Evolutionary conservation across 495 filamentous ascomycete genomes (phyloP).

Genomic region (Podospora tetraspora): DNA sequence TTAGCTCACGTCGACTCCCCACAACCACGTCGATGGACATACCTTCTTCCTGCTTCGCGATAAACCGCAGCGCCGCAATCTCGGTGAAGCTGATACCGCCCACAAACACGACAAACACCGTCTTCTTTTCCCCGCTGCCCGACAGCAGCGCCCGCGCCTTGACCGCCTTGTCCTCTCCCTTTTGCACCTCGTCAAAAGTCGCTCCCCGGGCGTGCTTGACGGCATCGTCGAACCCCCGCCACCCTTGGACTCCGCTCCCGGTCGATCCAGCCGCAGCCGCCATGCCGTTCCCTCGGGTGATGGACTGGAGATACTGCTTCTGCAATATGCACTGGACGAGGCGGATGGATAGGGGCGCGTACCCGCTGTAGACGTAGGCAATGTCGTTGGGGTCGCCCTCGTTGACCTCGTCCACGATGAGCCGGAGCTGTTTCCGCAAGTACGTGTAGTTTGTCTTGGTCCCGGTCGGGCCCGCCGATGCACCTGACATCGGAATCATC

Average conservation of each 20-base stretch:
- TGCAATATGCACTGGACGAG: constrained; percentile 94
- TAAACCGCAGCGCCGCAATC: constrained; percentile 88
- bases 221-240: constrained; percentile 85
- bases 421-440: constrained; percentile 73
- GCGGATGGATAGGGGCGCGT: constrained; percentile 87
- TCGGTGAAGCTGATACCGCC: constrained; percentile 94
- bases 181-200: constrained; percentile 89
- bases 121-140: constrained; percentile 68
- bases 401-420: constrained; percentile 95
- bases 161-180: constrained; percentile 87
- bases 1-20: neutral
- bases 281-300: constrained; percentile 53
- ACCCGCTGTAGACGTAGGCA: constrained; percentile 95
- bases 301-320: constrained; percentile 72
- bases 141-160: constrained; percentile 81
- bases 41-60: constrained; percentile 80
- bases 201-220: constrained; percentile 77
- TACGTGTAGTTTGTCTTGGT: constrained; percentile 86
- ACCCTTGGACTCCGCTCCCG: constrained; percentile 65
- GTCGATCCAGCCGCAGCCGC: constrained; percentile 44
- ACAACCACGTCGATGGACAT: constrained; percentile 20
- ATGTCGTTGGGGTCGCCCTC: constrained; percentile 96
- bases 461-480: constrained; percentile 48
- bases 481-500: constrained; percentile 62
- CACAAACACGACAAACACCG: constrained; percentile 88